These are phyloP conservation scores for Cordyceps militaris DNA, from an alignment of 2,329 filamentous ascomycete genomes.

Conservation along the genomic window DNA sequence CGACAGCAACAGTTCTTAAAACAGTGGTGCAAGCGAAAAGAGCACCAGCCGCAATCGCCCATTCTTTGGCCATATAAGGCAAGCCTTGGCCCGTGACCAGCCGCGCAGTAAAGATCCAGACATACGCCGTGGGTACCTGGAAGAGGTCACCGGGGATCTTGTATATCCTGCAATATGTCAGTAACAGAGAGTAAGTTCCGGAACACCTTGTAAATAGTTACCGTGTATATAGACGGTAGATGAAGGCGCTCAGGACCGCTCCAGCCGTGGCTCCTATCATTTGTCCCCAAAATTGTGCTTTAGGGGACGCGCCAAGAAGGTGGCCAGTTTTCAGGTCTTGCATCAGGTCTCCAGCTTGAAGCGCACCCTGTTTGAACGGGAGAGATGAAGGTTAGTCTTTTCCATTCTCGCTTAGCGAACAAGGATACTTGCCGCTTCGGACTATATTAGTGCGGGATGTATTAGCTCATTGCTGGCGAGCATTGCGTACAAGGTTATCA, in stretches of 20 bases:
- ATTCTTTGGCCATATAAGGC: slow-evolving; percentile 75
- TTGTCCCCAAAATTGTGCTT: slow-evolving; percentile 94
- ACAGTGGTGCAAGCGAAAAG: slow-evolving; percentile 68
- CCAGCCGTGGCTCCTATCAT: slow-evolving; percentile 83
- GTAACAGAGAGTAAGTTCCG: neutral
- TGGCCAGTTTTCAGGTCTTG: slow-evolving; percentile 97
- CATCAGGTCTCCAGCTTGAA: slow-evolving; percentile 94
- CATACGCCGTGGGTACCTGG: slow-evolving; percentile 87
- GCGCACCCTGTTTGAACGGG: slow-evolving; percentile 51
- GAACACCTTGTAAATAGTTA: slow-evolving; percentile 18
- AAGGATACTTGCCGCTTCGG: slow-evolving; percentile 30
- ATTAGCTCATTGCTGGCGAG: neutral
- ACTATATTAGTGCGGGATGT: slow-evolving; percentile 21
- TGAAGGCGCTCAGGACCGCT: slow-evolving; percentile 74
- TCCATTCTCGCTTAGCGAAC: neutral
- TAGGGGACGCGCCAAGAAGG: slow-evolving; percentile 82
- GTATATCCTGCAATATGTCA: slow-evolving; percentile 56
- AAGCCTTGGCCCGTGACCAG: slow-evolving; percentile 87
- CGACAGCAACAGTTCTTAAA: slow-evolving; percentile 53
- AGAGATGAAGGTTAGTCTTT: slow-evolving; percentile 10
- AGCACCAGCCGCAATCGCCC: slow-evolving; percentile 65
- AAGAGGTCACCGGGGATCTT: slow-evolving; percentile 82
- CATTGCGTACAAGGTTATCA: neutral
- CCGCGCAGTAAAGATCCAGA: slow-evolving; percentile 95
- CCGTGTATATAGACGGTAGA: slow-evolving; percentile 82